phyloP scores from a whole-genome alignment of 23 red algal species.

The Gracilaria caudata region DNA sequence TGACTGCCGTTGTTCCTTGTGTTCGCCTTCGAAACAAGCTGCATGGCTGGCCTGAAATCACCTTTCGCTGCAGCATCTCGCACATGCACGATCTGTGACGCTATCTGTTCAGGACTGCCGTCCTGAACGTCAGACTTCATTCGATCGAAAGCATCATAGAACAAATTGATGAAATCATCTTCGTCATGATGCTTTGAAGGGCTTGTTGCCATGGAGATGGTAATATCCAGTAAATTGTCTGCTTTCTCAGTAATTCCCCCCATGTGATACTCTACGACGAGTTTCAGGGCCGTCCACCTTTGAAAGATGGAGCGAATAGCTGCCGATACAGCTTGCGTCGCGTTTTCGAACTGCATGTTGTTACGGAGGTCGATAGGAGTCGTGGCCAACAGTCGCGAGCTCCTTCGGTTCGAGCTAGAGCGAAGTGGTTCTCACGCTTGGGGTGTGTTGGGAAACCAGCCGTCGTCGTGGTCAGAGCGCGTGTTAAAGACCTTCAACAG shows the following conservation, averaged over 20 bases:
- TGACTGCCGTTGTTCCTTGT: neutral
- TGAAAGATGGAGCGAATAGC: slow-evolving; percentile 74
- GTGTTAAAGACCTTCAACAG: no score
- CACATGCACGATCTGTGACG: slow-evolving; percentile 49
- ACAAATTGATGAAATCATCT: slow-evolving; percentile 59
- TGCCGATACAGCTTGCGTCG: slow-evolving; percentile 30
- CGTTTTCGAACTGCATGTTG: slow-evolving; percentile 29
- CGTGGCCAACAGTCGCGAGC: neutral
- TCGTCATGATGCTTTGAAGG: slow-evolving; percentile 13
- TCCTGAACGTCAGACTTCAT: slow-evolving; percentile 83
- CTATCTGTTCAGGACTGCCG: slow-evolving; percentile 76
- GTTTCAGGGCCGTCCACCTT: slow-evolving; percentile 81
- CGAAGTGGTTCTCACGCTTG: neutral
- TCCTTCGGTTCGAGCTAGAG: neutral
- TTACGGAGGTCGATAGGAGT: neutral
- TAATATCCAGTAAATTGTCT: slow-evolving; percentile 31
- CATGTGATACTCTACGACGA: slow-evolving; percentile 66
- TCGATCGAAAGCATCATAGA: slow-evolving; percentile 80
- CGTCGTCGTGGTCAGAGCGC: no score
- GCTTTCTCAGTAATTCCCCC: slow-evolving; percentile 26
- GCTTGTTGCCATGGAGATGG: slow-evolving; percentile 36
- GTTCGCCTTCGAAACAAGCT: slow-evolving; percentile 3
- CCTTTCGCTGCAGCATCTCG: slow-evolving; percentile 44
- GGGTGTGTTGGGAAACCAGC: no score
- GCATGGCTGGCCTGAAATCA: slow-evolving; percentile 36